These are phyloP conservation scores for Epichloe gansuensis DNA, from an alignment of 2,329 filamentous ascomycete species.

Conservation along the genomic window DNA sequence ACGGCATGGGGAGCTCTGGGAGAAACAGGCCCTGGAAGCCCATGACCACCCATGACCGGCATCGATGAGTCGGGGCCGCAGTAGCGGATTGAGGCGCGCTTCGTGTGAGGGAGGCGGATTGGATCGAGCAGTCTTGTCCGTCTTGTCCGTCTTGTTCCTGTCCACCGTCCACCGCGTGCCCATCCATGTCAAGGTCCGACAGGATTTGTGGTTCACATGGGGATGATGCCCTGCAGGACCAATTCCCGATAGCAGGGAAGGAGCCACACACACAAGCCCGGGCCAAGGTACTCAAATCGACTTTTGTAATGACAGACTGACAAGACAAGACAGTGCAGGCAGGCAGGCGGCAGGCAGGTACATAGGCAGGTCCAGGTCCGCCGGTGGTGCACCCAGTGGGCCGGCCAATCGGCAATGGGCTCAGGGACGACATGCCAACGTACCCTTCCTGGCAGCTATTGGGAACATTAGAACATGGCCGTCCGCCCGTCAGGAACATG, in stretches of 20 bases:
- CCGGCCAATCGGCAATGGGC: too few species aligned
- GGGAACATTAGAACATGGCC: too few species aligned
- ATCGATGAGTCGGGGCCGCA: background rate
- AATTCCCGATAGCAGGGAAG: constrained; percentile 2
- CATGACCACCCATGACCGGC: background rate
- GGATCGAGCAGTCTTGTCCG: background rate
- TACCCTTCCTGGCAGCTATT: too few species aligned
- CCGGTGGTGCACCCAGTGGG: too few species aligned
- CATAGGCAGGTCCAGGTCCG: too few species aligned
- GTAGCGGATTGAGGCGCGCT: constrained; percentile 1
- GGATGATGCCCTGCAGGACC: constrained; percentile 3
- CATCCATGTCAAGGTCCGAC: too few species aligned
- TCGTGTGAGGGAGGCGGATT: background rate
- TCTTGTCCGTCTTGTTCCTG: background rate
- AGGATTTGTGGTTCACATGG: constrained; percentile 1
- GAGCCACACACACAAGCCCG: background rate
- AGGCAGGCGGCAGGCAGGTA: background rate
- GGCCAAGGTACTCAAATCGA: too few species aligned
- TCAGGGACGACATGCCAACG: too few species aligned
- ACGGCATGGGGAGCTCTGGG: background rate
- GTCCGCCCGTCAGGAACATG: too few species aligned
- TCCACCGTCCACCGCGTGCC: too few species aligned
- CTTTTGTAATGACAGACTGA: too few species aligned
- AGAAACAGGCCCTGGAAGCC: background rate
- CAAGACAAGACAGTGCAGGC: too few species aligned